These are phyloP conservation scores for Dentipellis fragilis DNA, from an alignment of 768 basidiomycete species.

Conservation along the genomic window DNA sequence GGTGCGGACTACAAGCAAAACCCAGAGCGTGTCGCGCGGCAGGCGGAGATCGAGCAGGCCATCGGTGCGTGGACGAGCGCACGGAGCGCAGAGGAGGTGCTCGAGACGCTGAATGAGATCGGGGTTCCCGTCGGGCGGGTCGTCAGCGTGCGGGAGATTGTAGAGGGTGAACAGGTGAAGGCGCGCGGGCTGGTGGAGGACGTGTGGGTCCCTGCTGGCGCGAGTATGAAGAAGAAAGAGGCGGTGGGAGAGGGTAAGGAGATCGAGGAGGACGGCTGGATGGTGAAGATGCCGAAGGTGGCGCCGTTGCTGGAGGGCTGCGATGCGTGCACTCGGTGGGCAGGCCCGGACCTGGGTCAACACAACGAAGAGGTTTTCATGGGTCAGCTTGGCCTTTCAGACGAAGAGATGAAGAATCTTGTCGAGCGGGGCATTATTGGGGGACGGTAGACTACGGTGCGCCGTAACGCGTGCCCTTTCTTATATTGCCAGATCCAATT, in stretches of 20 bases:
- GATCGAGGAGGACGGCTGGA: slow-evolving; percentile 36
- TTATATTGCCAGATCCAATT: too few species aligned
- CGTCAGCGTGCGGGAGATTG: slow-evolving; percentile 50
- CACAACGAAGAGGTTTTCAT: slow-evolving; percentile 25
- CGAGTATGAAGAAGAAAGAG: background rate
- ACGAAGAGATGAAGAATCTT: slow-evolving; percentile 17
- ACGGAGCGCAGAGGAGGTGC: slow-evolving; percentile 43
- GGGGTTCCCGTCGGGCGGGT: slow-evolving; percentile 60
- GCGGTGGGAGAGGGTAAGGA: slow-evolving; percentile 3
- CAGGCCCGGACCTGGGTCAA: slow-evolving; percentile 55
- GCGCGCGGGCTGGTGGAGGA: slow-evolving; percentile 49
- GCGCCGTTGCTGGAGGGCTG: slow-evolving; percentile 55
- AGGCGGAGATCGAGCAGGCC: slow-evolving; percentile 46
- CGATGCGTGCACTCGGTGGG: slow-evolving; percentile 51
- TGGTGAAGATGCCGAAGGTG: slow-evolving; percentile 56
- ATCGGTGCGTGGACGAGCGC: slow-evolving; percentile 50
- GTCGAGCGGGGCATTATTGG: slow-evolving; percentile 19
- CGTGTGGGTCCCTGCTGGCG: slow-evolving; percentile 34
- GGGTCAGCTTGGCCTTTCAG: slow-evolving; percentile 18
- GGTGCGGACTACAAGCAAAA: slow-evolving; percentile 40
- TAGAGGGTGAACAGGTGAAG: slow-evolving; percentile 45
- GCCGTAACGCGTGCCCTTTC: background rate
- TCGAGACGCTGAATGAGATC: slow-evolving; percentile 35
- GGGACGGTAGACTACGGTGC: background rate
- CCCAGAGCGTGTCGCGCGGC: slow-evolving; percentile 31